These are phyloP conservation scores for Calonectria montana DNA, from an alignment of 2,329 filamentous ascomycete genomes.

Conservation along the genomic window DNA sequence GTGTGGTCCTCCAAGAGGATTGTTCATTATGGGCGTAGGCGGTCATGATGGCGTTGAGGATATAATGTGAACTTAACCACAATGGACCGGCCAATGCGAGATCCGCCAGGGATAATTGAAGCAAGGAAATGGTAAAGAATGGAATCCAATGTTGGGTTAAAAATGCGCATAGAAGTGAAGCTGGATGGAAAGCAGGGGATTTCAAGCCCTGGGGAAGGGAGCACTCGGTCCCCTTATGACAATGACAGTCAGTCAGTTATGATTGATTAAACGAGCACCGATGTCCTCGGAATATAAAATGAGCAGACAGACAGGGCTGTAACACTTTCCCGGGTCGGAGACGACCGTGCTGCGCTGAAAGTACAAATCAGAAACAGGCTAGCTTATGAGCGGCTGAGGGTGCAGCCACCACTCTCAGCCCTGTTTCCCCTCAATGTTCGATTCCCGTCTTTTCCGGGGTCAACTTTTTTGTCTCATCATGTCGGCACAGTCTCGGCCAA, in stretches of 20 bases:
- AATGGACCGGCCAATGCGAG: background rate
- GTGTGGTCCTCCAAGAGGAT: background rate
- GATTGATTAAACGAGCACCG: background rate
- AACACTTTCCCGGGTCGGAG: background rate
- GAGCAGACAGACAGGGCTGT: background rate
- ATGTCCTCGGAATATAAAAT: background rate
- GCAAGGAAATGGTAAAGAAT: background rate
- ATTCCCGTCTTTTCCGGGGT: background rate
- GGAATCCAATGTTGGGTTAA: background rate
- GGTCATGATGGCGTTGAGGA: background rate
- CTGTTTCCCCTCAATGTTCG: background rate
- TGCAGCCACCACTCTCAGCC: background rate
- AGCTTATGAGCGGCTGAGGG: background rate
- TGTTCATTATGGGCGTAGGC: background rate
- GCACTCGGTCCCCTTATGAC: background rate
- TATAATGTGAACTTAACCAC: background rate
- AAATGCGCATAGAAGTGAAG: background rate
- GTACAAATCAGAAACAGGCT: background rate
- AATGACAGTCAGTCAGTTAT: background rate
- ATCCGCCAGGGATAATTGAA: background rate
- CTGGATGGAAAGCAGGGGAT: background rate
- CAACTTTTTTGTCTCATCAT: background rate
- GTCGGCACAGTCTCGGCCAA: slow-evolving; percentile 2
- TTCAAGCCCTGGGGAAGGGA: background rate
- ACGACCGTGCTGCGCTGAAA: background rate